Conservation (phyloP, 768 basidiomycete genomes). For the Suillus cothurnatus region DNA sequence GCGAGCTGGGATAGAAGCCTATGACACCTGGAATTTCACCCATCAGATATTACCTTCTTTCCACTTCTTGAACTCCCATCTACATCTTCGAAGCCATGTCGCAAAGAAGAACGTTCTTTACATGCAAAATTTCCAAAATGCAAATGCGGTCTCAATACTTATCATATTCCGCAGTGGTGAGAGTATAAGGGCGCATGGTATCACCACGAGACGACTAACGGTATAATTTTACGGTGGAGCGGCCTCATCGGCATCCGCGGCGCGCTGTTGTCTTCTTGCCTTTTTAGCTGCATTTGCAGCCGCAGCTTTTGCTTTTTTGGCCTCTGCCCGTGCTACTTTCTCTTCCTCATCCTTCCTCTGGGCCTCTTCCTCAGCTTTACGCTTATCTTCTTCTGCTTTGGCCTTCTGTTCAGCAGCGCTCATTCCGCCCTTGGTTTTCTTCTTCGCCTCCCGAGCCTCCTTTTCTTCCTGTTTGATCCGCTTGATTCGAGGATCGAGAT, state of each 20-base stretch:
- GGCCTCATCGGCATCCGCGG: constrained; percentile 39
- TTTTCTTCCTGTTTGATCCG: constrained; percentile 97
- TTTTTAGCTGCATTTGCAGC: constrained; percentile 93
- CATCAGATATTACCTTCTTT: constrained; percentile 3
- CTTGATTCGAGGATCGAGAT: constrained; percentile 92
- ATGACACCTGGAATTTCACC: neutral
- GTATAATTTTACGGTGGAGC: constrained; percentile 8
- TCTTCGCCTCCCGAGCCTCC: constrained; percentile 90
- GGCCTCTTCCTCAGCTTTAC: constrained; percentile 71
- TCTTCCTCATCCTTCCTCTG: constrained; percentile 83
- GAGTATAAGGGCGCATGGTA: neutral
- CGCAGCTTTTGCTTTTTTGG: constrained; percentile 83
- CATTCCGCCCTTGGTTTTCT: constrained; percentile 51
- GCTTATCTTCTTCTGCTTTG: constrained; percentile 57
- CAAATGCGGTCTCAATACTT: neutral
- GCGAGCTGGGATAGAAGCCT: neutral
- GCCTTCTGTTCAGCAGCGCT: constrained; percentile 50
- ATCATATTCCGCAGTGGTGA: neutral
- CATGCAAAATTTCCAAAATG: constrained; percentile 1
- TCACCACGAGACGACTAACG: neutral
- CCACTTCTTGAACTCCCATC: neutral
- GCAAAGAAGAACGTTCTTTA: neutral
- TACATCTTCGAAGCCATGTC: neutral
- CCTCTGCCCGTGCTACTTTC: constrained; percentile 69
- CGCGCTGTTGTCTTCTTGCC: constrained; percentile 68